Conservation (phyloP, 2,329 filamentous ascomycete genomes). For the Trichoderma harzianum region DNA sequence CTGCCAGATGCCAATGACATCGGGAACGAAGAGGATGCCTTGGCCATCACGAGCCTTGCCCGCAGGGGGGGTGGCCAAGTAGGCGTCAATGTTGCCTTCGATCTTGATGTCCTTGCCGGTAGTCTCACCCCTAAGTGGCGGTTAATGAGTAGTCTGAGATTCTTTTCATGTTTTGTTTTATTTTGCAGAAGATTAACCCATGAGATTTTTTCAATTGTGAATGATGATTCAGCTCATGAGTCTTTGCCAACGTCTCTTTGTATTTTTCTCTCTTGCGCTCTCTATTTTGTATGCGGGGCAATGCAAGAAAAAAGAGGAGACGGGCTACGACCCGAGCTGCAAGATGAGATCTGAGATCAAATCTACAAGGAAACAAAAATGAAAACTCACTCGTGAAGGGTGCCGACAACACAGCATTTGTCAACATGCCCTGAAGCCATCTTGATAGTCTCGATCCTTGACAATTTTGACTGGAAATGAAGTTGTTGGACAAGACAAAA, state of each 20-base stretch:
- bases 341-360: background rate
- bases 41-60: constrained; percentile 4
- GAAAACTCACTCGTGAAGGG: constrained; percentile 50
- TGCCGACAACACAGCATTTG: constrained; percentile 50
- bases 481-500: background rate
- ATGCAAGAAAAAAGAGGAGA: background rate
- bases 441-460: constrained; percentile 1
- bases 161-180: background rate
- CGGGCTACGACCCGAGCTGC: background rate
- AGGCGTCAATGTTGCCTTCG: constrained; percentile 23
- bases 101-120: constrained; percentile 16
- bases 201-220: background rate
- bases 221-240: background rate
- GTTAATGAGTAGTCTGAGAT: background rate
- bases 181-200: background rate
- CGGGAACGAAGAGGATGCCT: constrained; percentile 19
- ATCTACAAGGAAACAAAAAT: background rate
- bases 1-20: constrained; percentile 39
- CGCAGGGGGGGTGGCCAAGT: constrained; percentile 22
- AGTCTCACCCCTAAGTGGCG: constrained; percentile 10
- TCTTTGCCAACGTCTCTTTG: background rate
- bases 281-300: background rate
- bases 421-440: constrained; percentile 55
- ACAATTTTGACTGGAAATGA: background rate
- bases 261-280: background rate